phyloP scores from a whole-genome alignment of 2,329 filamentous ascomycete genomes.

The Fusarium acutatum region DNA sequence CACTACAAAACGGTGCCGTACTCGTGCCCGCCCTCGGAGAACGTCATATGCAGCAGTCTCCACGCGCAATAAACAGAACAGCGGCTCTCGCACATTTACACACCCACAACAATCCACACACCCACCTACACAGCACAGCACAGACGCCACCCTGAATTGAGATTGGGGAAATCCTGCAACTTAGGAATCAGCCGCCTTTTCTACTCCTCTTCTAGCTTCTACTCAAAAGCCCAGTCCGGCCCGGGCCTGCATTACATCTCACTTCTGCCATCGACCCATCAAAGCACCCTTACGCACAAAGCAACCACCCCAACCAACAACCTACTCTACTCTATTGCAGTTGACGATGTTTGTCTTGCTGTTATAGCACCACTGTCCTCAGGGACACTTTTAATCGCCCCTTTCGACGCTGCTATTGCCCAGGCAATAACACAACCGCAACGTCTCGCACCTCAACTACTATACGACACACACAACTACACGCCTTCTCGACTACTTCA shows the following conservation, averaged over 20 bases:
- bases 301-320: not conserved
- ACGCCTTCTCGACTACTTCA: not conserved
- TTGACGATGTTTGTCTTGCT: slow-evolving; percentile 46
- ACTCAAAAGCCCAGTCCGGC: slow-evolving; percentile 40
- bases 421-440: slow-evolving; percentile 7
- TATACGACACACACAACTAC: slow-evolving; percentile 27
- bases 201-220: slow-evolving; percentile 36
- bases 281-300: not conserved
- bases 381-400: slow-evolving; percentile 44
- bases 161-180: slow-evolving; percentile 37
- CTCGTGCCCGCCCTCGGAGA: slow-evolving; percentile 28
- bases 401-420: slow-evolving; percentile 23
- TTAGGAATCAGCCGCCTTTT: slow-evolving; percentile 33
- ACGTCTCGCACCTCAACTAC: slow-evolving; percentile 38
- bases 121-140: slow-evolving; percentile 23
- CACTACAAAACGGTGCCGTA: slow-evolving; percentile 1
- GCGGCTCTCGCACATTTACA: not conserved
- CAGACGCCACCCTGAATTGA: slow-evolving; percentile 34
- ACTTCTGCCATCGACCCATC: slow-evolving; percentile 32
- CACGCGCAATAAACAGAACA: slow-evolving; percentile 33
- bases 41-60: slow-evolving; percentile 41
- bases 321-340: slow-evolving; percentile 23
- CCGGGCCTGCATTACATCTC: slow-evolving; percentile 38
- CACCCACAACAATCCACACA: slow-evolving; percentile 23
- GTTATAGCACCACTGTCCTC: slow-evolving; percentile 51